Evolutionary conservation across 129 eudicot genomes (phyloP), one percentile per base, ranked within the genome.

Genomic region (Daucus carota): DNA sequence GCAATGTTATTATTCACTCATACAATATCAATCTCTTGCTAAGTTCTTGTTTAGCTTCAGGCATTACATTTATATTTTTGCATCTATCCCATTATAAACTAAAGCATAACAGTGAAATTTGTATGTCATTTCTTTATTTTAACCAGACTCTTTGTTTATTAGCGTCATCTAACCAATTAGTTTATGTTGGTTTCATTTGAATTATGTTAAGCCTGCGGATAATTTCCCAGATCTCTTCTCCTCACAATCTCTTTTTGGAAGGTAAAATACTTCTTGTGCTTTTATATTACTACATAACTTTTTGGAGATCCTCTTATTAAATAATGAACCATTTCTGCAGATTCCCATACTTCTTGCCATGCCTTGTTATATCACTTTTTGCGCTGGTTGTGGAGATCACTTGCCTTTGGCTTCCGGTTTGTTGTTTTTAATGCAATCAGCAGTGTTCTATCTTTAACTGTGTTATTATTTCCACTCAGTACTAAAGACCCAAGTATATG

Each of bases 311-410:
- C 40, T 36, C 2, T 36, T n/a, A n/a, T n/a, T n/a, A n/a, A n/a
- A n/a, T n/a, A n/a, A n/a, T n/a, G n/a, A n/a, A n/a, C n/a, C n/a
- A 1, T 36, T 36, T 36, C 5, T 36, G 40, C 40, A 93, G 98
- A 79, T 93, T 88, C 79, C 98, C 98, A 41, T 93, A 93, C 85
- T 87, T 93, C 75, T 77, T 93, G 87, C 98, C 98, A 14, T 92
- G 96, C 83, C 88, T 92, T 24, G 74, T 45, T 46, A 85, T 82
- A 80, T 88, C 98, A 73, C 14, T 88, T 47, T 82, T 88, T 33
- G 92, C 95, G 38, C 68, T 88, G 46, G 41, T 80, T 65, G 95
- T 90, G 72, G 85, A 86, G 40, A 66, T 90, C 14, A 83, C 77
- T 73, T 79, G 85, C 60, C 75, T 88, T 81, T 88, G 92, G 92